phyloP scores from a whole-genome alignment of 1,284 basidiomycete species.

The Filobasidium uniguttulatum region DNA sequence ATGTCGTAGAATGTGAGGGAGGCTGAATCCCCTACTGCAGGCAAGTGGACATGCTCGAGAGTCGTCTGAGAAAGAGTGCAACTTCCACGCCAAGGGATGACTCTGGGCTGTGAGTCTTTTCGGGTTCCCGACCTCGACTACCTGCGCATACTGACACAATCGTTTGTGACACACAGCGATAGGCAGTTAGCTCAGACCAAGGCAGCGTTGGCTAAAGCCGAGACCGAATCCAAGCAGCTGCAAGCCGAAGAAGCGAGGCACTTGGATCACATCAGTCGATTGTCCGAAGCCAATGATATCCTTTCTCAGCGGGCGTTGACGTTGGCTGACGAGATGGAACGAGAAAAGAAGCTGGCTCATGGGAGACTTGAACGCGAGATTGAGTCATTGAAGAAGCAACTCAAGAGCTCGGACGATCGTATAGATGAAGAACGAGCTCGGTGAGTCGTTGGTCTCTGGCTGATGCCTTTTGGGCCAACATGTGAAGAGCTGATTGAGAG shows the following conservation, averaged over 20 bases:
- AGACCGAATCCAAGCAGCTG: slow-evolving; percentile 25
- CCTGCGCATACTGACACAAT: background rate
- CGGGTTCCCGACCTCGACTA: background rate
- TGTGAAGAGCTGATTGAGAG: slow-evolving; percentile 3
- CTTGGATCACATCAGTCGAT: slow-evolving; percentile 52
- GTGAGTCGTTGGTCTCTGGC: background rate
- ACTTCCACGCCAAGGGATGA: slow-evolving; percentile 3
- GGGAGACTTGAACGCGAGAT: slow-evolving; percentile 24
- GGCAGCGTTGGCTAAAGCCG: background rate
- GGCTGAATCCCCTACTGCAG: too few relatives aligned
- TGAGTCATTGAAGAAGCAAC: slow-evolving; percentile 21
- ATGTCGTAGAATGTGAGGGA: too few relatives aligned
- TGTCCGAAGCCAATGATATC: slow-evolving; percentile 59
- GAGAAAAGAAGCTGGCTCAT: slow-evolving; percentile 22
- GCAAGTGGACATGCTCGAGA: slow-evolving; percentile 14
- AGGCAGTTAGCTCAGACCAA: background rate
- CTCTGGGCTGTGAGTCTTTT: background rate
- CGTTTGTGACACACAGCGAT: background rate
- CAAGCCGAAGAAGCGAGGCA: slow-evolving; percentile 58
- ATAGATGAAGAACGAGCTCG: slow-evolving; percentile 25
- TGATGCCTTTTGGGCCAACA: too few relatives aligned
- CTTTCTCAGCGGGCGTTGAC: slow-evolving; percentile 57
- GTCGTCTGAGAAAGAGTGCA: slow-evolving; percentile 7
- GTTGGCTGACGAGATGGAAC: slow-evolving; percentile 58
- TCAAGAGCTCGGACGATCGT: slow-evolving; percentile 17